Conservation (phyloP, 2,329 filamentous ascomycete genomes). For the Monosporascus sp. region DNA sequence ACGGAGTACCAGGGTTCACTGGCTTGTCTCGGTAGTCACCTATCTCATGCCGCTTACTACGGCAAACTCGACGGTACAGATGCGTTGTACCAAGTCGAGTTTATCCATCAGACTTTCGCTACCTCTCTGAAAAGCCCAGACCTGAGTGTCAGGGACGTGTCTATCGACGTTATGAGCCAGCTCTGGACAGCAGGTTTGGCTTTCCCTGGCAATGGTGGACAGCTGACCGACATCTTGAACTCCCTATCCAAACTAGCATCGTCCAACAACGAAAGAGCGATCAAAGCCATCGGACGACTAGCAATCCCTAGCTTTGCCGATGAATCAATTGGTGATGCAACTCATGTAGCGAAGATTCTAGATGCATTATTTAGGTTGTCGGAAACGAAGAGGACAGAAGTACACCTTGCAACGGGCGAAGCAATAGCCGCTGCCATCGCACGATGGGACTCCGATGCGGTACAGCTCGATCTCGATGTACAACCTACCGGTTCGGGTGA, state of each 20-base stretch:
- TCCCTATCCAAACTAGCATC: slow-evolving; percentile 63
- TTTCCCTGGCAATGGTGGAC: slow-evolving; percentile 22
- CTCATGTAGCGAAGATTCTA: slow-evolving; percentile 51
- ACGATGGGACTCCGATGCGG: slow-evolving; percentile 78
- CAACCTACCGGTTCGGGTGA: slow-evolving; percentile 42
- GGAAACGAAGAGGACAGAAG: slow-evolving; percentile 78
- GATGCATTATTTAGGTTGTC: slow-evolving; percentile 70
- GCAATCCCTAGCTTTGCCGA: slow-evolving; percentile 49
- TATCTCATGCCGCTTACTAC: slow-evolving; percentile 22
- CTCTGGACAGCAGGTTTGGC: slow-evolving; percentile 27
- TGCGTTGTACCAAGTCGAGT: slow-evolving; percentile 18
- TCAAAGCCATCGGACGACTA: slow-evolving; percentile 73
- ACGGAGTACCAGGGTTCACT: slow-evolving; percentile 27
- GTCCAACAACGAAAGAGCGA: slow-evolving; percentile 67
- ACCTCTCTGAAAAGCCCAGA: slow-evolving; percentile 13
- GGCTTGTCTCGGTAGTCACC: slow-evolving; percentile 21
- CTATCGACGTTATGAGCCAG: slow-evolving; percentile 26
- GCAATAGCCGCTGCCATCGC: slow-evolving; percentile 72
- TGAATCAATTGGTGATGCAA: slow-evolving; percentile 27
- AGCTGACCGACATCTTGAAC: slow-evolving; percentile 58
- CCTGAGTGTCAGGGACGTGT: slow-evolving; percentile 18
- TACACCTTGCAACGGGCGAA: slow-evolving; percentile 87
- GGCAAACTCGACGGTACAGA: slow-evolving; percentile 12
- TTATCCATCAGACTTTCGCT: slow-evolving; percentile 14
- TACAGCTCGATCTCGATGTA: slow-evolving; percentile 72